A percentile compares a stretch with the other conserved stretches of the same genome.
phyloP scores from a whole-genome alignment of 257 asterid genomes.

The Rhazya stricta region DNA sequence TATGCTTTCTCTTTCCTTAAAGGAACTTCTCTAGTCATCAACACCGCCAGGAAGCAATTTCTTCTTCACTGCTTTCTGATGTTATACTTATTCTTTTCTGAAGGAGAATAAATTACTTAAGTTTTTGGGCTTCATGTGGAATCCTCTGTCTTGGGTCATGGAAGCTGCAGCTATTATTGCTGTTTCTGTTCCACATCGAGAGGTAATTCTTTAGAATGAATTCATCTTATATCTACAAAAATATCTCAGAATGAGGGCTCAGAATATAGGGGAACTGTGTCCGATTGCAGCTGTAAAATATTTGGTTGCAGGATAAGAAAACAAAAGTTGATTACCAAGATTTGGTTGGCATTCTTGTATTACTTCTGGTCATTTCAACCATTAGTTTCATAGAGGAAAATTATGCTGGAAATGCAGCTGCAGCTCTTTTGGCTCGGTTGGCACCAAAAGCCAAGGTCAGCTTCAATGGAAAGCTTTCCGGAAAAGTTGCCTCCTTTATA shows the following conservation, averaged over 20 bases:
- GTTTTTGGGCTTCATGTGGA: conserved; percentile 83
- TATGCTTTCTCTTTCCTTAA: not conserved
- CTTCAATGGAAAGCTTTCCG: not conserved
- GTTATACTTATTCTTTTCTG: not conserved
- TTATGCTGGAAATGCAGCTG: conserved; percentile 76
- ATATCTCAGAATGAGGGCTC: not conserved
- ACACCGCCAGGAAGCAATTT: not conserved
- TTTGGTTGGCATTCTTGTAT: conserved; percentile 48
- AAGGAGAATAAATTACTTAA: conserved; percentile 64
- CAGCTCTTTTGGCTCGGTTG: conserved; percentile 66
- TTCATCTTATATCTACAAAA: not conserved
- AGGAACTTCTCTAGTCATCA: not conserved
- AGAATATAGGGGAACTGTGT: not conserved
- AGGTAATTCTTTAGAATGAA: conserved; percentile 27
- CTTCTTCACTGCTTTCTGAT: not conserved
- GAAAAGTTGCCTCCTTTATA: not conserved
- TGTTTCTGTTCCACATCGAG: conserved; percentile 67
- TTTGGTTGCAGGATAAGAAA: conserved; percentile 7
- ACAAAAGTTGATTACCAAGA: conserved; percentile 54
- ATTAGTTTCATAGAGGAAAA: conserved; percentile 72
- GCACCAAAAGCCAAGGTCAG: conserved; percentile 64
- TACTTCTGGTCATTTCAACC: conserved; percentile 61
- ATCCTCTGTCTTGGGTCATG: conserved; percentile 90
- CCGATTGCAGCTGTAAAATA: not conserved
- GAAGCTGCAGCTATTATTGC: conserved; percentile 78